Evolutionary conservation across 2,329 filamentous ascomycete genomes (phyloP).

Genomic region (Cryphonectria radicalis): DNA sequence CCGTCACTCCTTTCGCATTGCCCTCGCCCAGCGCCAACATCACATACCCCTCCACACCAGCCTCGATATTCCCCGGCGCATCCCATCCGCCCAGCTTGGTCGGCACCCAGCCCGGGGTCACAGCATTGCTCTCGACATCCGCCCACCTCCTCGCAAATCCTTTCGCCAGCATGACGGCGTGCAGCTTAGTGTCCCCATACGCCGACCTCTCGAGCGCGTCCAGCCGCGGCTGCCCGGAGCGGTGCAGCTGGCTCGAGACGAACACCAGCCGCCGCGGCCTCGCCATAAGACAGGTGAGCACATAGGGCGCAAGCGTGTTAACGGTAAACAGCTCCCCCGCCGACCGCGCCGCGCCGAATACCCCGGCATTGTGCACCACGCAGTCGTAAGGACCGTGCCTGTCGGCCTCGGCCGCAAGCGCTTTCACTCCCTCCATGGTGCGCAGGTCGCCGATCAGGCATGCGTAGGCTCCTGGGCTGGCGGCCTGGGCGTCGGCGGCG

Average conservation of each 20-base stretch:
- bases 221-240: constrained; percentile 51
- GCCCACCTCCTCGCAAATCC: constrained; percentile 52
- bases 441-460: constrained; percentile 59
- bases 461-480: constrained; percentile 53
- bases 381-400: constrained; percentile 55
- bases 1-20: constrained; percentile 37
- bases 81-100: constrained; percentile 57
- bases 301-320: constrained; percentile 62
- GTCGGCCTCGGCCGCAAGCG: constrained; percentile 56
- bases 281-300: constrained; percentile 55
- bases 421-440: constrained; percentile 53
- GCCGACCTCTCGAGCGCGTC: constrained; percentile 44
- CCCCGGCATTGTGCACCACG: constrained; percentile 62
- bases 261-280: constrained; percentile 55
- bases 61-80: constrained; percentile 52
- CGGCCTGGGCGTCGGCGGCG: constrained; percentile 50
- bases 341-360: constrained; percentile 47
- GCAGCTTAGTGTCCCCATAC: constrained; percentile 61
- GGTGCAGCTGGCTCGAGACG: constrained; percentile 56
- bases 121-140: constrained; percentile 48
- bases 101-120: constrained; percentile 59
- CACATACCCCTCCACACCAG: constrained; percentile 51
- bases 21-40: constrained; percentile 50
- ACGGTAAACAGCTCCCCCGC: constrained; percentile 52
- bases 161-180: constrained; percentile 59